phyloP scores from a whole-genome alignment of 148 eudicot genomes.

The Rhododendron molle region DNA sequence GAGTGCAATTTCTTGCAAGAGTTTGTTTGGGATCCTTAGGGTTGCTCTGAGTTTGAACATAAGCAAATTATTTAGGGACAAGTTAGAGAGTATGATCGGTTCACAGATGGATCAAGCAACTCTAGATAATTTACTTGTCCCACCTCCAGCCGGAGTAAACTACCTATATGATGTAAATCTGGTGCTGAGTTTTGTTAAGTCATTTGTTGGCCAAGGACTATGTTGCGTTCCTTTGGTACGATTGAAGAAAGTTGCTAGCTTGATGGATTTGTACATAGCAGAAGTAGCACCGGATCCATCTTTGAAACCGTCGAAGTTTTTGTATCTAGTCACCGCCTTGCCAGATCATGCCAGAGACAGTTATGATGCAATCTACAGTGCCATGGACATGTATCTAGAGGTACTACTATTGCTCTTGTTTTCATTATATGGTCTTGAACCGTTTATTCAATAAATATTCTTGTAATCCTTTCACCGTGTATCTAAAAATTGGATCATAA shows the following conservation, averaged over 20 bases:
- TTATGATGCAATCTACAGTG: conserved; percentile 61
- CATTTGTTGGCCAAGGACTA: conserved; percentile 30
- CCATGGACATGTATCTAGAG: conserved; percentile 72
- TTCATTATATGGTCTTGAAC: not conserved
- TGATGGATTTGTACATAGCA: conserved; percentile 60
- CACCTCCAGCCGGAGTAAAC: conserved; percentile 39
- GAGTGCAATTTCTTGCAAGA: conserved; percentile 38
- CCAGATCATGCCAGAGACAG: conserved; percentile 66
- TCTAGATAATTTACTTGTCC: conserved; percentile 62
- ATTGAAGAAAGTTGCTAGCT: conserved; percentile 43
- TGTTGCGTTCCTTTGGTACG: conserved; percentile 21
- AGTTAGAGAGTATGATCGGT: conserved; percentile 63
- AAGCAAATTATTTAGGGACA: conserved; percentile 24
- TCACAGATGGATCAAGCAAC: conserved; percentile 56
- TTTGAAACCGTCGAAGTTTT: conserved; percentile 58
- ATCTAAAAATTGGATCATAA: not conserved
- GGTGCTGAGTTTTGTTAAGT: conserved; percentile 51
- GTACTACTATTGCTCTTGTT: conserved; percentile 24
- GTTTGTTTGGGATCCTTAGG: conserved; percentile 50
- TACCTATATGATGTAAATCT: conserved; percentile 64
- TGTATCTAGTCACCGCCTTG: conserved; percentile 43
- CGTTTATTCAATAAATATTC: not conserved
- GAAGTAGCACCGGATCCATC: conserved; percentile 84
- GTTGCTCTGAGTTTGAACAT: conserved; percentile 29
- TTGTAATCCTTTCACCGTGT: not conserved